These are phyloP conservation scores for Saxophila tyrrhenica DNA, from an alignment of 495 filamentous ascomycete genomes.

Conservation along the genomic window DNA sequence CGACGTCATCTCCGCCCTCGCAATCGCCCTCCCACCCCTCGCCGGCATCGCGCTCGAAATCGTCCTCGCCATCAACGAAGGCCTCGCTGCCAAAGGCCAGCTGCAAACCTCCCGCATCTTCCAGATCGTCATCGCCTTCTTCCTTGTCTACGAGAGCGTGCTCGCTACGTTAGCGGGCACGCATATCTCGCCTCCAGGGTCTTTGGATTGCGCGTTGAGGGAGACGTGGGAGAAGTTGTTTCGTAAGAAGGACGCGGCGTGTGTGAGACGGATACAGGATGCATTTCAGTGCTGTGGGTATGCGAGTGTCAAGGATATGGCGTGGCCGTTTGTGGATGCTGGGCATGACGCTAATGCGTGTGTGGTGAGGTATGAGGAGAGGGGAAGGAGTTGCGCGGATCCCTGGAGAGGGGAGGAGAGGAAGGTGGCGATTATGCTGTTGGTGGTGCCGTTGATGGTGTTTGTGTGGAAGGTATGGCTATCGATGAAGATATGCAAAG, in stretches of 20 bases:
- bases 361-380: conserved; percentile 16
- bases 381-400: conserved; percentile 5
- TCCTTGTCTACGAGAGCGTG: conserved; percentile 37
- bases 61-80: conserved; percentile 34
- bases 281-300: conserved; percentile 55
- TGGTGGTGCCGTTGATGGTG: conserved; percentile 24
- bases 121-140: conserved; percentile 32
- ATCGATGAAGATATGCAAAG: not conserved
- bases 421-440: conserved; percentile 26
- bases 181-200: conserved; percentile 37
- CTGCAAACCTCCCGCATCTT: conserved; percentile 26
- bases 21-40: conserved; percentile 42
- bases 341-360: conserved; percentile 19
- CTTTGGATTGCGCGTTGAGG: conserved; percentile 42
- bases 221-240: conserved; percentile 44
- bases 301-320: conserved; percentile 40
- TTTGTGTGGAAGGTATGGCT: conserved; percentile 27
- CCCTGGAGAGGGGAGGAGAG: conserved; percentile 26
- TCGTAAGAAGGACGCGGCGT: conserved; percentile 33
- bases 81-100: conserved; percentile 23
- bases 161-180: conserved; percentile 47
- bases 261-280: conserved; percentile 53
- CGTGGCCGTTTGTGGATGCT: conserved; percentile 42
- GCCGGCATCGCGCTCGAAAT: conserved; percentile 39
- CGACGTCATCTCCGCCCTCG: conserved; percentile 35